These are phyloP conservation scores for Fusarium equiseti DNA, from an alignment of 2,329 filamentous ascomycete genomes.

Conservation along the genomic window DNA sequence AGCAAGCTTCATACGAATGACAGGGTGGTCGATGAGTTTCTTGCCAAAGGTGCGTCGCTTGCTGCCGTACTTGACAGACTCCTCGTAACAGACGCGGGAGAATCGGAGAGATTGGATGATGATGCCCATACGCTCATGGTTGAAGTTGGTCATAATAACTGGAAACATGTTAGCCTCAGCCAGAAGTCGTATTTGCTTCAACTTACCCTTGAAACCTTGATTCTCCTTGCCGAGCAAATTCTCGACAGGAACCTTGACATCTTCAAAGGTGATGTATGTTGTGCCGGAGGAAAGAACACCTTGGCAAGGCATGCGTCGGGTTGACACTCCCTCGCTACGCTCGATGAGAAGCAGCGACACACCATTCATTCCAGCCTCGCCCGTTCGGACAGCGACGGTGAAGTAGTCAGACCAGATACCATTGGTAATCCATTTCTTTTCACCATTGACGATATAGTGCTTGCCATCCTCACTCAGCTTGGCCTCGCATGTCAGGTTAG, in stretches of 20 bases:
- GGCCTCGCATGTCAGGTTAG: constrained; percentile 94
- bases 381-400: constrained; percentile 94
- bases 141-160: constrained; percentile 99
- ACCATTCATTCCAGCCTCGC: constrained; percentile 90
- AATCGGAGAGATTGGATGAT: constrained; percentile 98
- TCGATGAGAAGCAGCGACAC: constrained; percentile 93
- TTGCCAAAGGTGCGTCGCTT: constrained; percentile 98
- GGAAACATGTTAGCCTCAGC: constrained; percentile 53
- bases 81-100: constrained; percentile 95
- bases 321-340: constrained; percentile 88
- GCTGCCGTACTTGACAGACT: constrained; percentile 95
- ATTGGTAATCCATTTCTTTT: constrained; percentile 99
- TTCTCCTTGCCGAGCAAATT: constrained; percentile 98
- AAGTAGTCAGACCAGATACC: constrained; percentile 98
- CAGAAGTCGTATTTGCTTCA: constrained; percentile 81
- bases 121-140: constrained; percentile 98
- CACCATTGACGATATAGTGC: constrained; percentile 98
- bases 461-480: constrained; percentile 96
- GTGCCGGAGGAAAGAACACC: constrained; percentile 83
- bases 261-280: constrained; percentile 97
- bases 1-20: constrained; percentile 96
- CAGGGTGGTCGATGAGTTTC: constrained; percentile 94
- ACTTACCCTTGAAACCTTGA: constrained; percentile 86
- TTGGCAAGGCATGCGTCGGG: constrained; percentile 97
- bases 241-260: constrained; percentile 99